phyloP scores from a whole-genome alignment of 495 filamentous ascomycete genomes.

The Friedmanniomyces endolithicus region DNA sequence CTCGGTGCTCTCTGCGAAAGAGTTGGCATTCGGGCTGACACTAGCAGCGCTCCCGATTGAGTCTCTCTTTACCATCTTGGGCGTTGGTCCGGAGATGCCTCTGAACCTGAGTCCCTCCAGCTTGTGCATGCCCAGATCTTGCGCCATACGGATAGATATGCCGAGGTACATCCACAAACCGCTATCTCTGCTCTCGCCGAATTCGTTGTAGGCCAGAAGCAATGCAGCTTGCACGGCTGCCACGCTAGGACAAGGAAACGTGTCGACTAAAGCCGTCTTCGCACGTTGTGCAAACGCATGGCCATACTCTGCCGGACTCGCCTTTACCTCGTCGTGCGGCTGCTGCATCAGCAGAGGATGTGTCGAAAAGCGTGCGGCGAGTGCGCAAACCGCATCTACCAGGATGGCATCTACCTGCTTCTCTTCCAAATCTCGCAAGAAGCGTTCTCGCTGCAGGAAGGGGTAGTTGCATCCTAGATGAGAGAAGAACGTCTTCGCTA shows the following conservation, averaged over 20 bases:
- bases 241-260: slow-evolving; percentile 65
- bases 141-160: slow-evolving; percentile 72
- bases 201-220: slow-evolving; percentile 72
- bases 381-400: slow-evolving; percentile 72
- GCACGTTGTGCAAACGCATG: slow-evolving; percentile 66
- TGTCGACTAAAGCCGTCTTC: slow-evolving; percentile 59
- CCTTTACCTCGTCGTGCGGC: slow-evolving; percentile 21
- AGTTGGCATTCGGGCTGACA: not conserved
- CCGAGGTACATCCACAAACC: slow-evolving; percentile 85
- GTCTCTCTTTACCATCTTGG: slow-evolving; percentile 38
- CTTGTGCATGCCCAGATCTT: slow-evolving; percentile 73
- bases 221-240: slow-evolving; percentile 69
- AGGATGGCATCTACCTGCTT: slow-evolving; percentile 72
- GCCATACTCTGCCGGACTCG: slow-evolving; percentile 42
- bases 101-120: slow-evolving; percentile 60
- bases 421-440: slow-evolving; percentile 56
- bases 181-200: slow-evolving; percentile 74
- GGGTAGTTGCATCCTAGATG: slow-evolving; percentile 74
- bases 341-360: slow-evolving; percentile 46
- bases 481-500: slow-evolving; percentile 65
- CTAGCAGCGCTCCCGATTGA: slow-evolving; percentile 8
- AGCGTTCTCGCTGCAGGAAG: slow-evolving; percentile 58
- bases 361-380: slow-evolving; percentile 69
- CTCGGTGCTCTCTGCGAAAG: not conserved
- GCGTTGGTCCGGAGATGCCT: slow-evolving; percentile 42